phyloP scores from a whole-genome alignment of 371 early-diverging fungal genomes.

The Mortierella sp. region DNA sequence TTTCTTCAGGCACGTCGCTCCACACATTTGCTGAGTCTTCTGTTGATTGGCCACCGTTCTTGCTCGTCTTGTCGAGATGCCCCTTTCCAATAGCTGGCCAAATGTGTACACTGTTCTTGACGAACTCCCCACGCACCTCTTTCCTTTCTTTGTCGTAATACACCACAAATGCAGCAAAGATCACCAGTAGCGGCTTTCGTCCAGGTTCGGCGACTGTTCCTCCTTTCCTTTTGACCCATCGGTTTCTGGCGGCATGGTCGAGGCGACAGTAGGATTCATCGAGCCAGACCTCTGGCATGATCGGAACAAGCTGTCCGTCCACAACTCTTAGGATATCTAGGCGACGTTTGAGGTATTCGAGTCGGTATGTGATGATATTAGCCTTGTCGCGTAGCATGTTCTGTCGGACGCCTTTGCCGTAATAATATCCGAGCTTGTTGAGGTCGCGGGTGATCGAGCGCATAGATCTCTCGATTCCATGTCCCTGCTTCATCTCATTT shows the following conservation, averaged over 20 bases:
- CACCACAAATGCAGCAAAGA: conserved; percentile 18
- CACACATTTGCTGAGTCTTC: not conserved
- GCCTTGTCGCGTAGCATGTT: conserved; percentile 5
- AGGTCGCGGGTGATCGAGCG: conserved; percentile 1
- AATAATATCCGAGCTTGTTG: conserved; percentile 3
- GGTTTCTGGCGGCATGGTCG: not conserved
- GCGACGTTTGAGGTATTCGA: not conserved
- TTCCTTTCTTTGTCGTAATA: not conserved
- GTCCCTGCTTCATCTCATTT: not conserved
- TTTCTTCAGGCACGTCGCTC: not conserved
- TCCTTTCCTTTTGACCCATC: not conserved
- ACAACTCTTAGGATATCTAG: not conserved
- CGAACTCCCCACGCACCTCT: not conserved
- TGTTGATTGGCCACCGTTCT: not conserved
- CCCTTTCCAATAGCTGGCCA: conserved; percentile 13
- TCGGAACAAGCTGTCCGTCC: not conserved
- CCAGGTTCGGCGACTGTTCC: not conserved
- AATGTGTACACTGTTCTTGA: conserved; percentile 16
- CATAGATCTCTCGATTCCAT: not conserved
- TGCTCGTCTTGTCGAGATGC: too few relatives aligned
- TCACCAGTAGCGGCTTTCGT: conserved; percentile 5
- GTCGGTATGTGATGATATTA: conserved; percentile 3
- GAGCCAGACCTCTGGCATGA: conserved; percentile 1
- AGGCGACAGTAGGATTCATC: conserved; percentile 18
- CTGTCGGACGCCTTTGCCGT: conserved; percentile 5